Evolutionary conservation across 768 basidiomycete genomes (phyloP).

Genomic region (Arthromyces matolae): DNA sequence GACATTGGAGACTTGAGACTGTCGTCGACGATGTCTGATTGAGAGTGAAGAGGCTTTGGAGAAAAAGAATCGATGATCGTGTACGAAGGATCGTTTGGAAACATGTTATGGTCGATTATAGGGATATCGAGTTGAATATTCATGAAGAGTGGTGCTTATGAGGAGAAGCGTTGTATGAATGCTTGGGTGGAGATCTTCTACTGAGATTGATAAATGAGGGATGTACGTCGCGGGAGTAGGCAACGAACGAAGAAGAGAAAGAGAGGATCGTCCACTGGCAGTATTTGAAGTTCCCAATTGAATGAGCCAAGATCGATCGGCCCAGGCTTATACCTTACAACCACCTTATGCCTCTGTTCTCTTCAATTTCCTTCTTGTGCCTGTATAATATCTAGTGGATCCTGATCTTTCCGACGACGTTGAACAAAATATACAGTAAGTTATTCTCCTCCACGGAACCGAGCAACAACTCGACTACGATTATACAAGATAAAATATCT

Average conservation of each 20-base stretch:
- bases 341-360: neutral
- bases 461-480: no score
- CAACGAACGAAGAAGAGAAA: conserved; percentile 10
- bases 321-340: conserved; percentile 4
- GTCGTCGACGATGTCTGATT: conserved; percentile 25
- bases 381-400: conserved; percentile 13
- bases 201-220: conserved; percentile 19
- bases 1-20: neutral
- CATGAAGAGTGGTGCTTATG: conserved; percentile 21
- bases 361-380: conserved; percentile 10
- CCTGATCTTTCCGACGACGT: conserved; percentile 9
- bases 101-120: no score
- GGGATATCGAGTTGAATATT: conserved; percentile 18
- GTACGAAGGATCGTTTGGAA: no score
- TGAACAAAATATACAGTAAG: neutral
- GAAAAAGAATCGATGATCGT: conserved; percentile 25
- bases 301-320: conserved; percentile 13
- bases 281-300: conserved; percentile 15
- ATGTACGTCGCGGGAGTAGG: conserved; percentile 19
- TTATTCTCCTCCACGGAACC: conserved; percentile 6
- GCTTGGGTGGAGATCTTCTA: no score
- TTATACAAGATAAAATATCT: no score
- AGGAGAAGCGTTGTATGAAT: conserved; percentile 20
- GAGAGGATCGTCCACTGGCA: neutral
- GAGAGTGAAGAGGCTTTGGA: conserved; percentile 20